Percentiles rank a stretch among this genome's conserved stretches.
Conservation (phyloP, 768 basidiomycete species). For the Termitomyces sp. region DNA sequence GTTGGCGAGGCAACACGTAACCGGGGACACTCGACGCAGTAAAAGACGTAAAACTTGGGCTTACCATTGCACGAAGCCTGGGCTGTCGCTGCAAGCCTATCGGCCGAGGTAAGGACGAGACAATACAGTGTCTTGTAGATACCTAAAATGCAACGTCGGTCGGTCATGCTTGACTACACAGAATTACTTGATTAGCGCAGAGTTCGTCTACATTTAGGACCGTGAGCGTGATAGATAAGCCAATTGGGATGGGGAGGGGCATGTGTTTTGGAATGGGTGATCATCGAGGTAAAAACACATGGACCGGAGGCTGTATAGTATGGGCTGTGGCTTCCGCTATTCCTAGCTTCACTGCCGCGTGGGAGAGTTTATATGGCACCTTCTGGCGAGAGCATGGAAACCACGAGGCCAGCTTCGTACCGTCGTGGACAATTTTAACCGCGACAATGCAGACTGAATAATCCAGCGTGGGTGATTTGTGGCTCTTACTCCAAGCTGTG, state of each 20-base stretch:
- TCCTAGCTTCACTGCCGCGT: slow-evolving; percentile 2
- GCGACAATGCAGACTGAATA: neutral
- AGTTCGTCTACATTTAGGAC: neutral
- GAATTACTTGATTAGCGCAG: neutral
- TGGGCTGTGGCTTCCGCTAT: neutral
- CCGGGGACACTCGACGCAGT: neutral
- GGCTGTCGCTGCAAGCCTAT: neutral
- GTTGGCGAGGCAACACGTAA: neutral
- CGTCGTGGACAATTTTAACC: neutral
- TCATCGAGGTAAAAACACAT: neutral
- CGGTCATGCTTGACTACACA: neutral
- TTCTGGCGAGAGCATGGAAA: neutral
- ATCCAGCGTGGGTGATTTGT: neutral
- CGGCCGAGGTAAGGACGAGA: neutral
- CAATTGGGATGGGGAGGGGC: neutral
- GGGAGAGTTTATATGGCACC: neutral
- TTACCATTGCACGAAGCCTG: neutral
- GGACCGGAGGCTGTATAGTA: neutral
- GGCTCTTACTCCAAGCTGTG: neutral
- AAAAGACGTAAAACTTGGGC: neutral
- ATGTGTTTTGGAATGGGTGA: neutral
- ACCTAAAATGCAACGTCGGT: neutral
- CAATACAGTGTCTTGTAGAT: neutral
- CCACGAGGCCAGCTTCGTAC: slow-evolving; percentile 2
- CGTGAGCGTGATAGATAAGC: neutral